Conservation (phyloP, 2,329 filamentous ascomycete species). For the Phyllachora maydis region DNA sequence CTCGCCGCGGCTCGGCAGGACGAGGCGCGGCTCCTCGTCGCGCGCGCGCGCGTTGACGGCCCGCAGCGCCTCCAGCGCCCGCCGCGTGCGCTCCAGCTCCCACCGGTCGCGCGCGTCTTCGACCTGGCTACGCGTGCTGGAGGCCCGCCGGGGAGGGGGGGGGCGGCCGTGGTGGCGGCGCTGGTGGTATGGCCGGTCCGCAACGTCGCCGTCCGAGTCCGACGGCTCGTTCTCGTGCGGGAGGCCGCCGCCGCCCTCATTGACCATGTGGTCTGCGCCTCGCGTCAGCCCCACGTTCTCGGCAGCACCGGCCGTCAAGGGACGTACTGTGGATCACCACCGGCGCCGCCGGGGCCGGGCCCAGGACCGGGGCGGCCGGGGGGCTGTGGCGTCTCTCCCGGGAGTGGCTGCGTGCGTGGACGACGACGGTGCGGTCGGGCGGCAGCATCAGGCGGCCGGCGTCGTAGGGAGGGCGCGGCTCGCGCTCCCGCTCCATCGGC, state of each 20-base stretch:
- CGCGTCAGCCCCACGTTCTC: too few species aligned
- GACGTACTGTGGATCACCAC: conserved; percentile 42
- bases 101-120: conserved; percentile 5
- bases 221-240: conserved; percentile 25
- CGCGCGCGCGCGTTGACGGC: conserved; percentile 14
- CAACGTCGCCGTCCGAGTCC: conserved; percentile 9
- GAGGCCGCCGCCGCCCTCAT: too few species aligned
- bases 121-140: conserved; percentile 12
- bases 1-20: conserved; percentile 13
- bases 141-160: conserved; percentile 6
- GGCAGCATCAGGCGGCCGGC: conserved; percentile 18
- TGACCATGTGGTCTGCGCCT: too few species aligned
- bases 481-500: conserved; percentile 11
- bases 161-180: conserved; percentile 14
- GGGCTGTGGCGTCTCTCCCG: conserved; percentile 22
- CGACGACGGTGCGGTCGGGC: conserved; percentile 24
- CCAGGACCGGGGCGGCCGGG: conserved; percentile 11
- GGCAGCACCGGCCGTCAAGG: too few species aligned
- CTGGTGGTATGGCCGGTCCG: conserved; percentile 6
- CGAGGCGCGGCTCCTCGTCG: conserved; percentile 15
- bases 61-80: conserved; percentile 22
- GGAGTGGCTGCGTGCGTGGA: conserved; percentile 19
- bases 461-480: conserved; percentile 17
- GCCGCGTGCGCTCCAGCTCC: conserved; percentile 12
- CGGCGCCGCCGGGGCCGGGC: conserved; percentile 15